Percentiles rank a stretch among this genome's conserved stretches.
These are phyloP conservation scores for Astrocystis sublimbata DNA, from an alignment of 495 filamentous ascomycete species.

Conservation along the genomic window DNA sequence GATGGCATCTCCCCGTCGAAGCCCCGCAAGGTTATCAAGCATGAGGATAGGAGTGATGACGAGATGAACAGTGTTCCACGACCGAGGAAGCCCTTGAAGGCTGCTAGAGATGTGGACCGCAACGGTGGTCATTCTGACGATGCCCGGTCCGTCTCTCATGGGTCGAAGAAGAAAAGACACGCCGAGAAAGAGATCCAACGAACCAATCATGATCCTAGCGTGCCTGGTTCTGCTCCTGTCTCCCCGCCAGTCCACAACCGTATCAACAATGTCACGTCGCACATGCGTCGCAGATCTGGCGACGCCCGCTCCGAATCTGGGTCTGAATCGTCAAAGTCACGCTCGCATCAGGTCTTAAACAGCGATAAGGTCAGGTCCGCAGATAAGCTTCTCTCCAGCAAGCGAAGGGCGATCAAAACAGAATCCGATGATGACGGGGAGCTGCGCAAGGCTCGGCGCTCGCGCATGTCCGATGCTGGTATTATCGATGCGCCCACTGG, in stretches of 20 bases:
- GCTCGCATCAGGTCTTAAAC: conserved; percentile 25
- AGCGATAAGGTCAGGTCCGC: conserved; percentile 41
- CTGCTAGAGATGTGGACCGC: conserved; percentile 33
- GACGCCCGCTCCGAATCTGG: conserved; percentile 47
- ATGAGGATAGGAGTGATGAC: conserved; percentile 63
- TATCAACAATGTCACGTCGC: conserved; percentile 30
- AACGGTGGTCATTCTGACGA: conserved; percentile 36
- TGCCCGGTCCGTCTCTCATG: conserved; percentile 20
- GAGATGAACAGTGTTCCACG: conserved; percentile 43
- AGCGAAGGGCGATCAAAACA: conserved; percentile 47
- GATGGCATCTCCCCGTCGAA: conserved; percentile 70
- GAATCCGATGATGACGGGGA: conserved; percentile 54
- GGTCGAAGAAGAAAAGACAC: conserved; percentile 52
- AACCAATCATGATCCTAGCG: conserved; percentile 51
- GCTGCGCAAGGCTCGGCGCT: conserved; percentile 48
- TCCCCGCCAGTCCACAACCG: conserved; percentile 41
- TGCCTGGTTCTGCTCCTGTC: conserved; percentile 55
- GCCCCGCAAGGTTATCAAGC: conserved; percentile 66
- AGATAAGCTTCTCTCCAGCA: conserved; percentile 42
- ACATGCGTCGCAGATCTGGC: conserved; percentile 43
- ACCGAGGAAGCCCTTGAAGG: conserved; percentile 38
- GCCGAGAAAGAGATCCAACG: conserved; percentile 42
- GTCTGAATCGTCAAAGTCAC: conserved; percentile 43
- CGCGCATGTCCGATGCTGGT: conserved; percentile 46
- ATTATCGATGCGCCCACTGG: conserved; percentile 40